Conservation (phyloP, 345 rosid genomes). For the Bretschneidera sinensis region DNA sequence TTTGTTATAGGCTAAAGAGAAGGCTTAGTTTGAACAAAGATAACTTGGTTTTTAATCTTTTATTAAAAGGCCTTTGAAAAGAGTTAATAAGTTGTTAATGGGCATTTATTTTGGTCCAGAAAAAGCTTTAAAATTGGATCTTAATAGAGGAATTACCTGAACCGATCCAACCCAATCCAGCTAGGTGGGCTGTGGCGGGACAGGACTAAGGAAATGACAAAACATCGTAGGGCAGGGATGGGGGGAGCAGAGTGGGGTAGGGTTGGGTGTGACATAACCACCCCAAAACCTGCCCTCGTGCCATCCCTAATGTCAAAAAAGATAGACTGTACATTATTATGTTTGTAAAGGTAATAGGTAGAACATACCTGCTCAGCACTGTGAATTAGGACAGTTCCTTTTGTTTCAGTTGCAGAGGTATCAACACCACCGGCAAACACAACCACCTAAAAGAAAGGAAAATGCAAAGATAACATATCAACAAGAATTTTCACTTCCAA, state of each 20-base stretch:
- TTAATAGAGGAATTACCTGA: neutral
- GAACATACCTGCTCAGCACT: conserved; percentile 79
- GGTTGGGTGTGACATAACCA: neutral
- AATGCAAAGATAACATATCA: neutral
- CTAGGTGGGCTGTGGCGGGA: neutral
- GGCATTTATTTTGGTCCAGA: neutral
- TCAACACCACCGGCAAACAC: conserved; percentile 99
- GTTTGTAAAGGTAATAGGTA: no score
- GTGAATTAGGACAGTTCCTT: conserved; percentile 94
- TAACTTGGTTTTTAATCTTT: no score
- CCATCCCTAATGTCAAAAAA: neutral
- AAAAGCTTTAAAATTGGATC: neutral
- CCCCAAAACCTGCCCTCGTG: neutral
- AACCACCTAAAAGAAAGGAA: conserved; percentile 52
- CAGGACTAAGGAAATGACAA: neutral
- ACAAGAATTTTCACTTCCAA: neutral
- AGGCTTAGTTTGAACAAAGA: no score
- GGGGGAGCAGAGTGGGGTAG: neutral
- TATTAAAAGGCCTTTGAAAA: neutral
- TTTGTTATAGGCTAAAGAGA: no score
- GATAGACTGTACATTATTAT: no score
- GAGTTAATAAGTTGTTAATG: neutral
- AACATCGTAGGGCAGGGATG: neutral
- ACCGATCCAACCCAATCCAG: neutral
- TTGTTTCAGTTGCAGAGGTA: conserved; percentile 93